These are phyloP conservation scores for Cryptosporidium andersoni DNA, from an alignment of 169 alveolate species.

Conservation along the genomic window DNA sequence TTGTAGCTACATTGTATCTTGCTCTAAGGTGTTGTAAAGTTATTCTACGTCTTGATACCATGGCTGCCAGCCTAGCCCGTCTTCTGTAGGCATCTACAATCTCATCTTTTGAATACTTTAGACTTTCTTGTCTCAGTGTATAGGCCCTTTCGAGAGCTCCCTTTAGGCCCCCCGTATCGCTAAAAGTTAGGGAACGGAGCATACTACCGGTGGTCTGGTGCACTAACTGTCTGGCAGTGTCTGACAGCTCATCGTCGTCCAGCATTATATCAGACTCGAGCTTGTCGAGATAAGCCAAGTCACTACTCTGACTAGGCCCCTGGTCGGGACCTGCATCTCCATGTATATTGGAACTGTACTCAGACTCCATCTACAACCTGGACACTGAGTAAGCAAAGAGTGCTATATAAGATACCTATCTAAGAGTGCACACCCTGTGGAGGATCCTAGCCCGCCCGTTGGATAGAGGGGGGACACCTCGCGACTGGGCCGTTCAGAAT, in stretches of 20 bases:
- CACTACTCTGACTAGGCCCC: conserved; percentile 12
- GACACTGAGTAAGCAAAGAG: no score
- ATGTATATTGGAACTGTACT: not conserved
- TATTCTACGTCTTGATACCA: conserved; percentile 62
- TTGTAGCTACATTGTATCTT: conserved; percentile 26
- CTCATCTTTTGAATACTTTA: conserved; percentile 46
- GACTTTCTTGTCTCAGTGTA: conserved; percentile 37
- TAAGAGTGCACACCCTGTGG: no score
- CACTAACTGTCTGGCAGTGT: conserved; percentile 47
- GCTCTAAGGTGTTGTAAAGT: conserved; percentile 61
- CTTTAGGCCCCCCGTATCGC: conserved; percentile 55
- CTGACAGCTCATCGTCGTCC: conserved; percentile 50
- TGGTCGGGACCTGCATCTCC: not conserved
- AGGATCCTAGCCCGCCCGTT: not conserved
- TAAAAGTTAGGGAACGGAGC: conserved; percentile 22
- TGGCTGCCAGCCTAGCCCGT: conserved; percentile 67
- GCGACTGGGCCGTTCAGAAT: conserved; percentile 65
- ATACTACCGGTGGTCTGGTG: conserved; percentile 22
- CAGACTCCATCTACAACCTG: not conserved
- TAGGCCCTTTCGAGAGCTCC: conserved; percentile 68
- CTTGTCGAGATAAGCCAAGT: conserved; percentile 9
- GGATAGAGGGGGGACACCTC: not conserved
- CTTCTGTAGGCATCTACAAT: conserved; percentile 64
- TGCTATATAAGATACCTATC: no score
- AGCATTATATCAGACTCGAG: conserved; percentile 27